Evolutionary conservation across 768 basidiomycete genomes (phyloP).

Genomic region (Lactarius pseudohatsudake): DNA sequence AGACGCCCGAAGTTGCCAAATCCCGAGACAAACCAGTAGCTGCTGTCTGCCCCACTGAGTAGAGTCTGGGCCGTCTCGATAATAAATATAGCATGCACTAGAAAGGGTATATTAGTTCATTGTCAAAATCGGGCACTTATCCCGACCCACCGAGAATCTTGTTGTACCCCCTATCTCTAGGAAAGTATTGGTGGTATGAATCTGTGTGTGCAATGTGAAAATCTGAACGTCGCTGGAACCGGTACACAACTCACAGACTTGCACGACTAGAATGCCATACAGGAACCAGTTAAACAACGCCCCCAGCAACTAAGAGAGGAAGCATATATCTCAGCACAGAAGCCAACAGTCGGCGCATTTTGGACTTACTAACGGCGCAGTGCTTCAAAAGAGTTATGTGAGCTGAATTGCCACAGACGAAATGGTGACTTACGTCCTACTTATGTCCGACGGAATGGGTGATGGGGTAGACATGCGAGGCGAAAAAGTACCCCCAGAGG

Average conservation of each 20-base stretch:
- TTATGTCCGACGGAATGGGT: not conserved
- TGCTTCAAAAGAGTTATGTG: not conserved
- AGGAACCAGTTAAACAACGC: not conserved
- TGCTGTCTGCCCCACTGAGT: not conserved
- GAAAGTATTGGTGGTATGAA: conserved; percentile 1
- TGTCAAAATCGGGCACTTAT: not conserved
- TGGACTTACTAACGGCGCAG: not conserved
- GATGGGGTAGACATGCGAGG: not conserved
- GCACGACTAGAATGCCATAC: not conserved
- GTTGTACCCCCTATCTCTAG: not conserved
- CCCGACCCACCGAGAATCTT: not conserved
- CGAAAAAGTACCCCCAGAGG: not conserved
- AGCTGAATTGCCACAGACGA: not conserved
- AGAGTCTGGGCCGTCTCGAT: not conserved
- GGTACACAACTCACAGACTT: not conserved
- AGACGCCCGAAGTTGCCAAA: not conserved
- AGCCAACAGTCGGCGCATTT: not conserved
- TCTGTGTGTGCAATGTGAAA: not conserved
- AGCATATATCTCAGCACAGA: not conserved
- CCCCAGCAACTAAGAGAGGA: not conserved
- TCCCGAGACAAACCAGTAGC: not conserved
- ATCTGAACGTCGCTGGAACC: not conserved
- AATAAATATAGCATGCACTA: not conserved
- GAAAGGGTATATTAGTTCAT: not conserved
- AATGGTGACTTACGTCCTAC: not conserved